Percentiles rank a stretch among this genome's conserved stretches.
Evolutionary conservation across 805 yeast species (phyloP).

Genomic region (Scheffersomyces stipitis): DNA sequence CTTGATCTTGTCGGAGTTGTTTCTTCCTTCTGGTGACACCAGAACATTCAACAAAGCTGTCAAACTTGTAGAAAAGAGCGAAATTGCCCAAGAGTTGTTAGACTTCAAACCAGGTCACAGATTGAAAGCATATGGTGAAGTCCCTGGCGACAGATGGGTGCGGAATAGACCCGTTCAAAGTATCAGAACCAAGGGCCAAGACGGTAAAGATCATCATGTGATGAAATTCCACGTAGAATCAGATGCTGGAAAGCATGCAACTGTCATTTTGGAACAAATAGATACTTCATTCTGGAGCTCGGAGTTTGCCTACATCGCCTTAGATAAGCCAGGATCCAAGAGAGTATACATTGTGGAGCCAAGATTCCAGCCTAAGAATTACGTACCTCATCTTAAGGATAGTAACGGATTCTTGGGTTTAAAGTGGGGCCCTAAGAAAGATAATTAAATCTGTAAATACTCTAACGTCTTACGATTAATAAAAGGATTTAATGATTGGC

Average conservation of each 20-base stretch:
- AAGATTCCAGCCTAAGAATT: conserved; percentile 43
- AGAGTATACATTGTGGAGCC: conserved; percentile 73
- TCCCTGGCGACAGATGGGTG: conserved; percentile 73
- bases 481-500: too few relatives aligned
- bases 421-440: conserved; percentile 81
- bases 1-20: conserved; percentile 73
- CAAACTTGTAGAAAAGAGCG: conserved; percentile 67
- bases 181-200: conserved; percentile 61
- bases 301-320: conserved; percentile 67
- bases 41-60: conserved; percentile 88
- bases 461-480: too few relatives aligned
- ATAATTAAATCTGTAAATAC: too few relatives aligned
- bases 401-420: conserved; percentile 72
- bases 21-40: conserved; percentile 90
- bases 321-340: conserved; percentile 71
- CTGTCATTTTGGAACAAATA: conserved; percentile 78
- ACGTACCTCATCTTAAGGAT: conserved; percentile 35
- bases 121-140: conserved; percentile 82
- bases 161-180: conserved; percentile 84
- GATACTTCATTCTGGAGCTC: conserved; percentile 66
- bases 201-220: conserved; percentile 75
- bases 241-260: conserved; percentile 56
- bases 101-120: conserved; percentile 55
- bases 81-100: conserved; percentile 55
- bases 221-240: conserved; percentile 90